These are phyloP conservation scores for Entelexis paramagnoliae DNA, from an alignment of 1,139 yeast species.

Conservation along the genomic window DNA sequence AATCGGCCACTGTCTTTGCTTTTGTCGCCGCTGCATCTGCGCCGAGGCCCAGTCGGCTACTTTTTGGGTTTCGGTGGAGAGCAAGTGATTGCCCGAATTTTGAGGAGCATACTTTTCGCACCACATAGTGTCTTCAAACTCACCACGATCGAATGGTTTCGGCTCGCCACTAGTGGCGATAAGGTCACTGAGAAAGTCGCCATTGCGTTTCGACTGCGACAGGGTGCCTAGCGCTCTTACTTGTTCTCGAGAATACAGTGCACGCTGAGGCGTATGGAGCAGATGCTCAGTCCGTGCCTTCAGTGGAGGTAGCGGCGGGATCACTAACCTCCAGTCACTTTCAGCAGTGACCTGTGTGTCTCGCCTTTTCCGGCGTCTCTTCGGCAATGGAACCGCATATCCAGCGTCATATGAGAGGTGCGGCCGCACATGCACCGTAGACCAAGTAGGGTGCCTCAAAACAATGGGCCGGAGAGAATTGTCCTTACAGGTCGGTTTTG, in stretches of 20 bases:
- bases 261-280: neutral
- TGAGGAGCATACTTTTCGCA: constrained; percentile 27
- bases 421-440: constrained; percentile 9
- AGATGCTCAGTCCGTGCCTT: neutral
- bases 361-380: neutral
- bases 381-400: neutral
- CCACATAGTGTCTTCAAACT: constrained; percentile 28
- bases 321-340: neutral
- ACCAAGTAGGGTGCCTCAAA: constrained; percentile 6
- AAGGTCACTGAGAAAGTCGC: neutral
- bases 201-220: neutral
- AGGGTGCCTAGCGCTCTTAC: constrained; percentile 6
- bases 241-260: neutral
- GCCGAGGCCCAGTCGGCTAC: constrained; percentile 16
- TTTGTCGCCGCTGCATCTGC: constrained; percentile 8
- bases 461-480: neutral
- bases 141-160: constrained; percentile 26
- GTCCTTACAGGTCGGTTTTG: neutral
- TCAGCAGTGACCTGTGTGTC: neutral
- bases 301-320: neutral
- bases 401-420: neutral
- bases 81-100: constrained; percentile 11
- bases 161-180: neutral
- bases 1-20: constrained; percentile 1
- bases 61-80: neutral